Percentiles rank a stretch among this genome's conserved stretches.
Evolutionary conservation across 371 early-diverging fungal species (phyloP).

Genomic region (Saksenaea oblongispora): DNA sequence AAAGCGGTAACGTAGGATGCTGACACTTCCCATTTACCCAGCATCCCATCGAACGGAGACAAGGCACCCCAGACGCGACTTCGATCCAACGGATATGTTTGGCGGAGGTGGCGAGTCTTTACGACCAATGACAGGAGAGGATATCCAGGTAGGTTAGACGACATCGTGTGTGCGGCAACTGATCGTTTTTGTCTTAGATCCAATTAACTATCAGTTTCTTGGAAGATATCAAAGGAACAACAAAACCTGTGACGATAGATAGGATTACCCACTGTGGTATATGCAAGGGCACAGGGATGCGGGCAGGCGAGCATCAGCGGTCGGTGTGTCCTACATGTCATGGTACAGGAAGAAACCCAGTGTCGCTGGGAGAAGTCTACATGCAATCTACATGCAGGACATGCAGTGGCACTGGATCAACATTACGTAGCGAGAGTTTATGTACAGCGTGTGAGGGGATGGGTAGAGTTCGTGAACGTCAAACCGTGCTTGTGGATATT

Average conservation of each 20-base stretch:
- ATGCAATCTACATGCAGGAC: conserved; percentile 76
- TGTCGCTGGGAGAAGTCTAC: conserved; percentile 74
- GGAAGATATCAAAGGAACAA: conserved; percentile 85
- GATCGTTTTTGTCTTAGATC: not conserved
- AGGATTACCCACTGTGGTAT: conserved; percentile 68
- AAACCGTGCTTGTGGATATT: conserved; percentile 70
- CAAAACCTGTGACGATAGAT: conserved; percentile 60
- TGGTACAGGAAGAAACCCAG: conserved; percentile 78
- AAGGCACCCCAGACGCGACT: conserved; percentile 37
- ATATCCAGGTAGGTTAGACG: conserved; percentile 38
- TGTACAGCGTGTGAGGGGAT: conserved; percentile 81
- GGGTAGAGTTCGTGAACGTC: conserved; percentile 71
- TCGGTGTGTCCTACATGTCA: conserved; percentile 72
- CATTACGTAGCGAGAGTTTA: conserved; percentile 55
- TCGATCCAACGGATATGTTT: conserved; percentile 66
- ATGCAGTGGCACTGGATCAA: conserved; percentile 80
- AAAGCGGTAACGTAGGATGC: not conserved
- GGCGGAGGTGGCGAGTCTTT: conserved; percentile 35
- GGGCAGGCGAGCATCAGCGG: conserved; percentile 58
- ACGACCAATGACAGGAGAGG: conserved; percentile 39
- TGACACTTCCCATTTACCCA: conserved; percentile 1
- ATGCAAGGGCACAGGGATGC: conserved; percentile 82
- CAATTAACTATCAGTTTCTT: conserved; percentile 74
- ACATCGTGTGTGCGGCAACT: not conserved
- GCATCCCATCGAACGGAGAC: not conserved